Evolutionary conservation across 192 early-diverging fungal genomes (phyloP).

Genomic region (Rhizophagus sp.): DNA sequence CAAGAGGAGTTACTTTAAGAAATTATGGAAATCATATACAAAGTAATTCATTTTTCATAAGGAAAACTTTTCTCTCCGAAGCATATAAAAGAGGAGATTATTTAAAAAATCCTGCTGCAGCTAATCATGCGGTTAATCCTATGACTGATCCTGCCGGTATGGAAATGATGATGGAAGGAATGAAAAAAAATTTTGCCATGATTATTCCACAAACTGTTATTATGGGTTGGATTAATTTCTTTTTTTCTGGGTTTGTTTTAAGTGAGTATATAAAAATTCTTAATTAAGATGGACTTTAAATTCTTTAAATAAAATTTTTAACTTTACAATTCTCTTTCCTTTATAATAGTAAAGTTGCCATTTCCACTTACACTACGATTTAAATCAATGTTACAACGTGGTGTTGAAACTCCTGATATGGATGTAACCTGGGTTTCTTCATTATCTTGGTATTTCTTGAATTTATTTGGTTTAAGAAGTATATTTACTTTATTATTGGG

Average conservation of each 20-base stretch:
- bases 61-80: conserved; percentile 70
- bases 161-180: conserved; percentile 95
- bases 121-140: conserved; percentile 68
- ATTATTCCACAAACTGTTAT: conserved; percentile 98
- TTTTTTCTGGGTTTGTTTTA: conserved; percentile 96
- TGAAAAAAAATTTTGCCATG: conserved; percentile 98
- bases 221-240: conserved; percentile 99
- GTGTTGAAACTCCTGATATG: conserved; percentile 94
- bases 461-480: conserved; percentile 91
- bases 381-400: conserved; percentile 97
- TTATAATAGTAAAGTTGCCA: conserved; percentile 81
- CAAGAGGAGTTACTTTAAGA: conserved; percentile 72
- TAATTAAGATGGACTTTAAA: neutral
- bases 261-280: conserved; percentile 56
- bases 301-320: neutral
- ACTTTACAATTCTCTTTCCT: neutral
- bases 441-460: conserved; percentile 98
- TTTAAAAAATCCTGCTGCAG: conserved; percentile 79
- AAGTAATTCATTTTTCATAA: conserved; percentile 65
- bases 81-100: conserved; percentile 84
- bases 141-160: conserved; percentile 92
- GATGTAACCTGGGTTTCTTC: conserved; percentile 98
- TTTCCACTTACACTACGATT: conserved; percentile 96
- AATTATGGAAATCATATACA: conserved; percentile 70
- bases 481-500: conserved; percentile 93